These are phyloP conservation scores for Zopfia rhizophila DNA, from an alignment of 2,329 filamentous ascomycete genomes.

Conservation along the genomic window DNA sequence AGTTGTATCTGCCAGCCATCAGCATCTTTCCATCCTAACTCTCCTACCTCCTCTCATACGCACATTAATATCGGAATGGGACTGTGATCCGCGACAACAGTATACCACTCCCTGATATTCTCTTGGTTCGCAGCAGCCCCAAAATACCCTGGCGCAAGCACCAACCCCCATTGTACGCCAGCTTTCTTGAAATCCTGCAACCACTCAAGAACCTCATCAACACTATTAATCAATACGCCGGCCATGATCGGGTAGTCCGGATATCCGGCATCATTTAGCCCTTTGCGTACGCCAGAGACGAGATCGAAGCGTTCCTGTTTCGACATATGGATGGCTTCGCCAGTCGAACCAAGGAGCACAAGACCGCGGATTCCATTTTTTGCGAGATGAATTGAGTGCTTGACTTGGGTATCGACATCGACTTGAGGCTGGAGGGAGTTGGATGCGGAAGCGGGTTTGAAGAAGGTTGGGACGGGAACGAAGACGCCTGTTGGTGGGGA, in stretches of 20 bases:
- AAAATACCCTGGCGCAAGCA: conserved; percentile 74
- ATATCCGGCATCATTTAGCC: conserved; percentile 66
- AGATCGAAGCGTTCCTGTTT: conserved; percentile 66
- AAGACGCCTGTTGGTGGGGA: conserved; percentile 50
- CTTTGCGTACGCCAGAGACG: conserved; percentile 65
- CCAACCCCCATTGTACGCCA: conserved; percentile 70
- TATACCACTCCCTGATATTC: conserved; percentile 70
- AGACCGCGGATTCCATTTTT: conserved; percentile 69
- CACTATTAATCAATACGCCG: conserved; percentile 69
- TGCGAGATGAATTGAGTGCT: conserved; percentile 70
- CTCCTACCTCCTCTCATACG: conserved; percentile 32
- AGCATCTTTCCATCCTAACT: neutral
- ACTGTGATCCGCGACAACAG: conserved; percentile 68
- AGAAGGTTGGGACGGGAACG: conserved; percentile 70
- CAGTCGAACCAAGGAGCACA: conserved; percentile 71
- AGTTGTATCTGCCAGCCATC: conserved; percentile 64
- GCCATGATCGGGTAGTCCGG: conserved; percentile 70
- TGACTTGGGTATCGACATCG: conserved; percentile 67
- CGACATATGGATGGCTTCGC: conserved; percentile 71
- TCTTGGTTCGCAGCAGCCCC: conserved; percentile 67
- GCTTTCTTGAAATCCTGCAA: conserved; percentile 66
- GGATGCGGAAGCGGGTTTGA: conserved; percentile 61
- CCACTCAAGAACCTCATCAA: conserved; percentile 70
- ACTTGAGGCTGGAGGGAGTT: conserved; percentile 61
- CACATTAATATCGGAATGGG: conserved; percentile 70